phyloP scores from a whole-genome alignment of 805 yeast species.

The Candida lessepsii region DNA sequence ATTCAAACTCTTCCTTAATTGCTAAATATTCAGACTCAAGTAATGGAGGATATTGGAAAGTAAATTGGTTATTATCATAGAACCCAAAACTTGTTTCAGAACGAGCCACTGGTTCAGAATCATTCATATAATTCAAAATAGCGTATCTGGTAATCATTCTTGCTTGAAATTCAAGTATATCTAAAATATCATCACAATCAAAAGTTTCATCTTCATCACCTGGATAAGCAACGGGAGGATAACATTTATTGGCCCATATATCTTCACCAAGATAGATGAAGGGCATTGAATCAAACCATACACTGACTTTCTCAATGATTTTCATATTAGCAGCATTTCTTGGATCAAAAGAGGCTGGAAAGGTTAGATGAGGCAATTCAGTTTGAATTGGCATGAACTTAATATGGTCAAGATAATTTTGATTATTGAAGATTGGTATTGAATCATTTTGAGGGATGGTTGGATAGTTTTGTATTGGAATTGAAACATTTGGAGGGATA shows the following conservation, averaged over 20 bases:
- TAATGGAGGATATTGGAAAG: not conserved
- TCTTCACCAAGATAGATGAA: slow-evolving; percentile 24
- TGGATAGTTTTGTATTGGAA: too few relatives aligned
- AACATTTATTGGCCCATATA: slow-evolving; percentile 37
- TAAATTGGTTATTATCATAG: slow-evolving; percentile 12
- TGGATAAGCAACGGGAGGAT: slow-evolving; percentile 44
- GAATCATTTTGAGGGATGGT: too few relatives aligned
- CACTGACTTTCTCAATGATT: slow-evolving; percentile 59
- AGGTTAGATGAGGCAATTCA: not conserved
- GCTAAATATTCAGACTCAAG: not conserved
- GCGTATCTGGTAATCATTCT: slow-evolving; percentile 48
- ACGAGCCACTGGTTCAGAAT: slow-evolving; percentile 20
- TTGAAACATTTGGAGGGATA: too few relatives aligned
- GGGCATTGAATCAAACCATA: slow-evolving; percentile 65
- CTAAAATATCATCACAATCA: slow-evolving; percentile 16
- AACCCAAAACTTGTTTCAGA: not conserved
- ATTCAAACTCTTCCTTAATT: slow-evolving; percentile 28
- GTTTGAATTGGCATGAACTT: not conserved
- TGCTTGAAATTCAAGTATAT: slow-evolving; percentile 51
- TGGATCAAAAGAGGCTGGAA: slow-evolving; percentile 51
- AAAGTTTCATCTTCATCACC: slow-evolving; percentile 15
- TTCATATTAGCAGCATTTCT: slow-evolving; percentile 63
- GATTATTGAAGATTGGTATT: too few relatives aligned
- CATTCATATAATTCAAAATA: slow-evolving; percentile 37
- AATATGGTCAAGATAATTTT: too few relatives aligned